These are phyloP conservation scores for Elsinoe necatrix DNA, from an alignment of 2,329 filamentous ascomycete genomes.

Conservation along the genomic window DNA sequence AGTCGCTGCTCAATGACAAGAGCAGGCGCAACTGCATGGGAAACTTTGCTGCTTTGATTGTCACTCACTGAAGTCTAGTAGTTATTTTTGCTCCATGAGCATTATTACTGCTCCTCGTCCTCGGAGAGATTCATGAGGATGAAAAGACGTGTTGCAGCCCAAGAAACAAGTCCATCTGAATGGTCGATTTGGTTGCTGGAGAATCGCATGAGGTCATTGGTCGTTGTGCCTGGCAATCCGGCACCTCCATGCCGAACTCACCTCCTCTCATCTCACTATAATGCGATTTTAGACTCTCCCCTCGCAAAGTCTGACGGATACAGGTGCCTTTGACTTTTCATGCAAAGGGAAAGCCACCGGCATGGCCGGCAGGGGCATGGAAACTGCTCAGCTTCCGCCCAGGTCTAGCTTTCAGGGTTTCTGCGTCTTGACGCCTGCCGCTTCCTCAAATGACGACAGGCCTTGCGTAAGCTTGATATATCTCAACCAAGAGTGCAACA, in stretches of 20 bases:
- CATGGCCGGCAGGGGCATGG: background rate
- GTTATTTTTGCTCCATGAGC: no score
- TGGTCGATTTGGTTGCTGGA: no score
- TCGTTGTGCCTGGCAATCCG: no score
- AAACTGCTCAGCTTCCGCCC: background rate
- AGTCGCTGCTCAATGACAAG: no score
- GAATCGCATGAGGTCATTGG: no score
- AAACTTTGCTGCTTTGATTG: background rate
- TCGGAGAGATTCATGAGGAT: no score
- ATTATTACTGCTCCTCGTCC: no score
- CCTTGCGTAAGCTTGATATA: conserved; percentile 11
- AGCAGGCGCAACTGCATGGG: no score
- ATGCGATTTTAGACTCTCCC: background rate
- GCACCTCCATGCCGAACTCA: background rate
- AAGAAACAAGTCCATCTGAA: no score
- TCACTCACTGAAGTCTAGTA: no score
- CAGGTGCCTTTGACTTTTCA: background rate
- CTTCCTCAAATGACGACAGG: conserved; percentile 11
- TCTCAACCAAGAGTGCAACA: background rate
- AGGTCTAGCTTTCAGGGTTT: conserved; percentile 1
- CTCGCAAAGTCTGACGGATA: background rate
- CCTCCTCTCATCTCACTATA: background rate
- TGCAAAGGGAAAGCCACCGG: background rate
- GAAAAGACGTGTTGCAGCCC: no score
- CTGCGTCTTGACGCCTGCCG: background rate